Conservation (phyloP, 805 yeast genomes). For the Candida succiphila region DNA sequence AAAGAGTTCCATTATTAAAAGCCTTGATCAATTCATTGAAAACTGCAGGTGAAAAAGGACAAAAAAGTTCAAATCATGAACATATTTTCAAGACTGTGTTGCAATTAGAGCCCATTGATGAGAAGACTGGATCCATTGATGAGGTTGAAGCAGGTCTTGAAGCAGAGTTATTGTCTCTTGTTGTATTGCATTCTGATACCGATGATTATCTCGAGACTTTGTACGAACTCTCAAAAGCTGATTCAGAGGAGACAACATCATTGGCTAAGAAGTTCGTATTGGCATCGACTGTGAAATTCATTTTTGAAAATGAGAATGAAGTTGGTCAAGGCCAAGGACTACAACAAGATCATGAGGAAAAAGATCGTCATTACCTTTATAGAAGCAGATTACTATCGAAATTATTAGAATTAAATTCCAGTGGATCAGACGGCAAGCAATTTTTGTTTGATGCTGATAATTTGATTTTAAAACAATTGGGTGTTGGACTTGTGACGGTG, state of each 20-base stretch:
- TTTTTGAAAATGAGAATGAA: constrained; percentile 9
- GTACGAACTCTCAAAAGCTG: too few relatives aligned
- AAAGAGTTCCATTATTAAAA: constrained; percentile 4
- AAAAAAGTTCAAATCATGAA: too few relatives aligned
- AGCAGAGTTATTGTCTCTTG: constrained; percentile 4
- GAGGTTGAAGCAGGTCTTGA: constrained; percentile 4
- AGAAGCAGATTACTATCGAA: constrained; percentile 3
- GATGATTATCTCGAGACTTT: constrained; percentile 6
- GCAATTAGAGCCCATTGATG: too few relatives aligned
- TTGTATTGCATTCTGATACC: not conserved
- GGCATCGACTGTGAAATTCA: constrained; percentile 20
- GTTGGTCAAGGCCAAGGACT: too few relatives aligned
- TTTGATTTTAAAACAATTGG: constrained; percentile 49
- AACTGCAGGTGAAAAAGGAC: too few relatives aligned
- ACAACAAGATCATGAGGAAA: not conserved
- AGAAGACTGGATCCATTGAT: not conserved
- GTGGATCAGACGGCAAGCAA: too few relatives aligned
- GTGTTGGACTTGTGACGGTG: constrained; percentile 47
- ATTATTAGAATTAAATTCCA: constrained; percentile 16
- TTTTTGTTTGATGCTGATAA: constrained; percentile 25
- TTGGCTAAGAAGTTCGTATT: constrained; percentile 12
- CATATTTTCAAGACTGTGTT: too few relatives aligned
- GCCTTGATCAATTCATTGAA: constrained; percentile 6
- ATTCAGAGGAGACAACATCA: too few relatives aligned
- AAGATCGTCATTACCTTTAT: not conserved